Conservation (phyloP, 805 yeast genomes). For the Groenewaldozyma salmanticensis region DNA sequence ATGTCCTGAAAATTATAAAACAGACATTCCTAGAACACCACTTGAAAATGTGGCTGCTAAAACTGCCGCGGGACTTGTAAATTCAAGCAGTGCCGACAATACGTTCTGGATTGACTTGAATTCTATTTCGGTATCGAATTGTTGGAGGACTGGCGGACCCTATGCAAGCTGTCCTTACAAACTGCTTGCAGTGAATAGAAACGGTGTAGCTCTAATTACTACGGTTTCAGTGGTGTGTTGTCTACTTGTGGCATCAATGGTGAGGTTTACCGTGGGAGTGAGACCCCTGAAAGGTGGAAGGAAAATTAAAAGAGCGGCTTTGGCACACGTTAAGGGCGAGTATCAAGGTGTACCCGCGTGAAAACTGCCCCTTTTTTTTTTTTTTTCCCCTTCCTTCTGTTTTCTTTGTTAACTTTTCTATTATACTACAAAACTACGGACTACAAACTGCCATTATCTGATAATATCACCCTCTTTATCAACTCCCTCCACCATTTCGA, state of each 20-base stretch:
- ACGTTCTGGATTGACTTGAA: slow-evolving; percentile 76
- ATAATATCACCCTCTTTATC: slow-evolving; percentile 6
- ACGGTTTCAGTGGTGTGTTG: slow-evolving; percentile 57
- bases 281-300: slow-evolving; percentile 11
- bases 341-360: slow-evolving; percentile 84
- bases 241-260: slow-evolving; percentile 40
- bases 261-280: slow-evolving; percentile 45
- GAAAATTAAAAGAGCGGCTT: neutral
- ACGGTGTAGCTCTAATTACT: slow-evolving; percentile 52
- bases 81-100: neutral
- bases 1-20: slow-evolving; percentile 28
- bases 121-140: slow-evolving; percentile 58
- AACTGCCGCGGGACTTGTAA: slow-evolving; percentile 1
- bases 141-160: slow-evolving; percentile 85
- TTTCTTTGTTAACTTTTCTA: neutral
- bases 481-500: slow-evolving; percentile 14
- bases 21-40: slow-evolving; percentile 44
- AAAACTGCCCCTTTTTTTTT: slow-evolving; percentile 2
- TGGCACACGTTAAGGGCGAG: slow-evolving; percentile 36
- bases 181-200: slow-evolving; percentile 40
- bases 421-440: neutral
- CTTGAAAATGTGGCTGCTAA: slow-evolving; percentile 32
- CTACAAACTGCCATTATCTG: neutral
- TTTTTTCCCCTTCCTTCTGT: neutral
- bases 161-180: slow-evolving; percentile 72